Evolutionary conservation across 495 filamentous ascomycete genomes (phyloP), one percentile per base, ranked within the genome.

Genomic region (Saxophila tyrrhenica): DNA sequence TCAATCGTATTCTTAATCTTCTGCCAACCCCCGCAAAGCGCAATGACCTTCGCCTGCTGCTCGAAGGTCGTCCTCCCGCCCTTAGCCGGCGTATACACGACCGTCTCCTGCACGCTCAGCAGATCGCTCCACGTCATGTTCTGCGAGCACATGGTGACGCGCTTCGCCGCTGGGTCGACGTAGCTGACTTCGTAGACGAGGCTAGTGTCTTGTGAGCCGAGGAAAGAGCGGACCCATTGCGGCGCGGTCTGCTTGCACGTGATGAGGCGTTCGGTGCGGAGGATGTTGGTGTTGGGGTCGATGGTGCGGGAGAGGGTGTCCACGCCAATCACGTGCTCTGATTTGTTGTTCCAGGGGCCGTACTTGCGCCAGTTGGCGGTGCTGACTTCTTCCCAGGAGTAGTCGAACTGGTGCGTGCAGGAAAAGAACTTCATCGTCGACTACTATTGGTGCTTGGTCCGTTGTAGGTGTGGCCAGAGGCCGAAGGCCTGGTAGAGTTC

Each of bases 301-400:
- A 97, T 77, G n/a, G 64, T 67, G 38, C 94, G 83, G 39, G 82
- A 84, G 52, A 98, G 67, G 2, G 91, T 97, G 71, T 98, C 92
- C 56, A 97, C 94, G 59, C 86, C 89, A 51, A 94, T 77, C 45
- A 98, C 92, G 68, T 98, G 92, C 24, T 86, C 86, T 1, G 84
- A 86, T 69, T 94, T 89, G 60, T 95, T 81, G 72, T 98, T 98
- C 92, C 92, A 96, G 29, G 90, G 89, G 68, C 87, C 94, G 74
- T 98, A 98, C 70, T 98, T 98, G 48, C 83, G 82, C 92, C 92
- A 98, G 77, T 97, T 98, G 61, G 85, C 88, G n/a, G 88, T 87
- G n/a, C 89, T 94, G 32, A 97, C 94, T 69, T 96, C 94, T 61
- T 90, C 85, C 91, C 92, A 98, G 23, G 89, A 89, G 75, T 98